These are phyloP conservation scores for Trametes cingulata DNA, from an alignment of 768 basidiomycete genomes.

Conservation along the genomic window DNA sequence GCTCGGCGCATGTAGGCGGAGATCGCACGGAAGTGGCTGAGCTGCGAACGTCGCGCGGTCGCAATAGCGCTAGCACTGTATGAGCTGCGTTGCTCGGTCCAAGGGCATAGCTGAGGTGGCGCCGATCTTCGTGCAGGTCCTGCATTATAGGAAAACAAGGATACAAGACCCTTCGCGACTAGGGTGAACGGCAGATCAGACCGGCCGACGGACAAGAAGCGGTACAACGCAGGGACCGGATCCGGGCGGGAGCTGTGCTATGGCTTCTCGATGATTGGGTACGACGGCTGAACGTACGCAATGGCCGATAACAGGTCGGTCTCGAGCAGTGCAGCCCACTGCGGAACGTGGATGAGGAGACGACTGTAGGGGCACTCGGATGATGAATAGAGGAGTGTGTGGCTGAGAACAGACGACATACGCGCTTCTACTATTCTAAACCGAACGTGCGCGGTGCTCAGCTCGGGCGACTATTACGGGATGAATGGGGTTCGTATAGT, in stretches of 20 bases:
- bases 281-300: background rate
- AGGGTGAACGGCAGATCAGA: background rate
- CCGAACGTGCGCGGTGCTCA: background rate
- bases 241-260: background rate
- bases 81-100: background rate
- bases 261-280: background rate
- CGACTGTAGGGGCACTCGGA: background rate
- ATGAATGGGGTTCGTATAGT: background rate
- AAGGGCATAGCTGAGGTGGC: background rate
- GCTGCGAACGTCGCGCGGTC: background rate
- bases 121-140: slow-evolving; percentile 4
- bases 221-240: background rate
- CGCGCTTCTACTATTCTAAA: background rate
- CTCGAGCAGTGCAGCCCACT: slow-evolving; percentile 1
- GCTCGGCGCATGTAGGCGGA: background rate
- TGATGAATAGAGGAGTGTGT: background rate
- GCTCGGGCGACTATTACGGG: background rate
- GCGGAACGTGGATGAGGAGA: slow-evolving; percentile 8
- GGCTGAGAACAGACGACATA: slow-evolving; percentile 1
- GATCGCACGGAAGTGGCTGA: slow-evolving; percentile 6
- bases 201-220: background rate
- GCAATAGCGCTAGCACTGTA: background rate
- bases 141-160: background rate
- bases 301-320: background rate
- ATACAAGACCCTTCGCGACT: background rate